phyloP scores from a whole-genome alignment of 2,329 filamentous ascomycete species.

The Dothiorella sarmentorum region DNA sequence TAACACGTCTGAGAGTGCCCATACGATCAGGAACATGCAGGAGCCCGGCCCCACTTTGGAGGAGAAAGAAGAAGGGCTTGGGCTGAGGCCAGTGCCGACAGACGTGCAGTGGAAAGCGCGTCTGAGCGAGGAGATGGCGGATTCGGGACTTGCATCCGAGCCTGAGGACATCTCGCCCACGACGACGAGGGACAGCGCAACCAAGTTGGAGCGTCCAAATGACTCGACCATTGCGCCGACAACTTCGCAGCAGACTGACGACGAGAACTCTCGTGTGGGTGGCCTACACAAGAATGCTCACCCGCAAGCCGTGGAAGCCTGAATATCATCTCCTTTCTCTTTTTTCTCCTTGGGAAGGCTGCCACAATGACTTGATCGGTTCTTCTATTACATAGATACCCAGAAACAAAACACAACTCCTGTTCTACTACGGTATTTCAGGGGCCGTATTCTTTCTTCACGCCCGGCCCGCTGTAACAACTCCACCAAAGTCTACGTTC shows the following conservation, averaged over 20 bases:
- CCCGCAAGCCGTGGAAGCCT: conserved; percentile 11
- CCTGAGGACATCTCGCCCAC: conserved; percentile 14
- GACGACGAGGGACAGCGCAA: neutral
- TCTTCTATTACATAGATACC: conserved; percentile 17
- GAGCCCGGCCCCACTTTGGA: conserved; percentile 8
- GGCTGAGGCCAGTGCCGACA: conserved; percentile 1
- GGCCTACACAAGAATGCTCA: conserved; percentile 1
- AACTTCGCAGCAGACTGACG: neutral
- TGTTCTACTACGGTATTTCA: conserved; percentile 13
- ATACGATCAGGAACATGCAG: neutral
- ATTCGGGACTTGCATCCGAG: conserved; percentile 10
- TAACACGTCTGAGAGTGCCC: neutral
- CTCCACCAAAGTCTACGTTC: neutral
- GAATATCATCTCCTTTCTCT: neutral
- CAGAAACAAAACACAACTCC: conserved; percentile 13
- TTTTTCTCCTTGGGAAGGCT: conserved; percentile 2
- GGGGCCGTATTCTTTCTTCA: conserved; percentile 3
- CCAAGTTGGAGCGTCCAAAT: neutral
- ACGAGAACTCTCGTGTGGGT: neutral
- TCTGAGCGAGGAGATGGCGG: conserved; percentile 9
- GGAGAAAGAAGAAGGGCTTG: conserved; percentile 4
- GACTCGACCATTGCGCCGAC: neutral
- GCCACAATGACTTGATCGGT: conserved; percentile 8
- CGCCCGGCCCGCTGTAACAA: conserved; percentile 2
- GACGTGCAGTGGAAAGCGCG: conserved; percentile 9